A percentile compares a stretch with the other conserved stretches of the same genome.
Conservation (phyloP, 2,329 filamentous ascomycete genomes). For the Claviceps capensis region DNA sequence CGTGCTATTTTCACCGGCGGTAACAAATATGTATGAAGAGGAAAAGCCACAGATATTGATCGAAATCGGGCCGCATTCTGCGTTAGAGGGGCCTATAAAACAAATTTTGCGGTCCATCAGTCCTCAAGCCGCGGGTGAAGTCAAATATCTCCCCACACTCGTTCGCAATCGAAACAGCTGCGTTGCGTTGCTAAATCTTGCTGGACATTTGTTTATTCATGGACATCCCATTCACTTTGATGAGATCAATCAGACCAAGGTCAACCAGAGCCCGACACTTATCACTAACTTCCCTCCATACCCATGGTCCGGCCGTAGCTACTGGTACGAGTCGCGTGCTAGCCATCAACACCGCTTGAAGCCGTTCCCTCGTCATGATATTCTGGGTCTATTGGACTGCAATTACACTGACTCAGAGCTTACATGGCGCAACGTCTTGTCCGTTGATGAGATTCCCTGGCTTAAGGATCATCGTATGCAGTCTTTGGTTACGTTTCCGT, state of each 20-base stretch:
- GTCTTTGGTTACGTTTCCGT: constrained; percentile 39
- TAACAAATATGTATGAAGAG: constrained; percentile 17
- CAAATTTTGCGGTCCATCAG: constrained; percentile 34
- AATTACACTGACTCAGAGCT: constrained; percentile 31
- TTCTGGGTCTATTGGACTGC: constrained; percentile 31
- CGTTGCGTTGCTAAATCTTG: constrained; percentile 28
- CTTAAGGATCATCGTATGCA: constrained; percentile 45
- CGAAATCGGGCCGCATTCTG: constrained; percentile 36
- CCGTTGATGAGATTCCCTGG: constrained; percentile 39
- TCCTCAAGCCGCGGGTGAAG: constrained; percentile 23
- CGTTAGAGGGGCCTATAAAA: constrained; percentile 35
- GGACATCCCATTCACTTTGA: constrained; percentile 30
- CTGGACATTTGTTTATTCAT: constrained; percentile 30
- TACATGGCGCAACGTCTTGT: constrained; percentile 34
- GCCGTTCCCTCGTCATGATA: constrained; percentile 27
- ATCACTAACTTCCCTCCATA: constrained; percentile 32
- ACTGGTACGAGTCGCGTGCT: constrained; percentile 34
- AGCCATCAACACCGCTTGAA: constrained; percentile 28
- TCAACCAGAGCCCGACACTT: constrained; percentile 10
- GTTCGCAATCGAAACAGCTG: constrained; percentile 37
- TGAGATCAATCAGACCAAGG: constrained; percentile 27
- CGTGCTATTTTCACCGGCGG: constrained; percentile 27
- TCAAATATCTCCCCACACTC: constrained; percentile 32
- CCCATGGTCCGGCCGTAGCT: constrained; percentile 31
- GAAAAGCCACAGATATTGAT: constrained; percentile 17